Conservation (phyloP, 805 yeast genomes). For the Candida maris region DNA sequence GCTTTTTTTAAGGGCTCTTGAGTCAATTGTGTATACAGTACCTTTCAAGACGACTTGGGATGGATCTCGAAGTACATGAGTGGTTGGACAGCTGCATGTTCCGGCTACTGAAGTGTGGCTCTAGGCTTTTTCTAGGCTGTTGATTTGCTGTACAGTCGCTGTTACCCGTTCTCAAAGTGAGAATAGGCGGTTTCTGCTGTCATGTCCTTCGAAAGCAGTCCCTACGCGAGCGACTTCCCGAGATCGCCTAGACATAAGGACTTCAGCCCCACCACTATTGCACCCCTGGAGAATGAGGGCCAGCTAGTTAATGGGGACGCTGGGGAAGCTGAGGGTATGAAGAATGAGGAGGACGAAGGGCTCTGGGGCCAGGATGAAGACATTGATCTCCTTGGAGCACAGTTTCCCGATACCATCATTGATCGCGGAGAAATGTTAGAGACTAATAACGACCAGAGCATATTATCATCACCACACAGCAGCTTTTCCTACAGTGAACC, state of each 20-base stretch:
- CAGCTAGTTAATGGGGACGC: neutral
- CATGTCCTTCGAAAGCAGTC: neutral
- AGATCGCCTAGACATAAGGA: neutral
- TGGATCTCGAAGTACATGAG: too few relatives aligned
- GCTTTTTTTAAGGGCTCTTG: too few relatives aligned
- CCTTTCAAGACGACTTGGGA: too few relatives aligned
- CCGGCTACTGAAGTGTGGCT: too few relatives aligned
- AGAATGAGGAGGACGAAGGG: slow-evolving; percentile 1
- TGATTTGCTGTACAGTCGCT: too few relatives aligned
- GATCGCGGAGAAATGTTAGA: slow-evolving; percentile 32
- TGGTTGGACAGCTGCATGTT: too few relatives aligned
- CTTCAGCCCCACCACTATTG: neutral
- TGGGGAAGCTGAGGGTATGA: neutral
- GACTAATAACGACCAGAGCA: slow-evolving; percentile 28
- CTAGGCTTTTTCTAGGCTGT: too few relatives aligned
- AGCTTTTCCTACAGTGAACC: slow-evolving; percentile 24
- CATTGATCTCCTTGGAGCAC: slow-evolving; percentile 18
- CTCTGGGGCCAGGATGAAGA: slow-evolving; percentile 14
- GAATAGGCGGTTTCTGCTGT: too few relatives aligned
- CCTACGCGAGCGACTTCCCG: neutral
- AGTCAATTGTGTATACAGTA: too few relatives aligned
- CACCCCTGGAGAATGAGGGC: neutral
- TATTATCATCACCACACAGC: slow-evolving; percentile 28
- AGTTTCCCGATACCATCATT: slow-evolving; percentile 26
- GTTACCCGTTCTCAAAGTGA: too few relatives aligned